Conservation (phyloP, 495 filamentous ascomycete genomes). For the Rusavskia elegans region DNA sequence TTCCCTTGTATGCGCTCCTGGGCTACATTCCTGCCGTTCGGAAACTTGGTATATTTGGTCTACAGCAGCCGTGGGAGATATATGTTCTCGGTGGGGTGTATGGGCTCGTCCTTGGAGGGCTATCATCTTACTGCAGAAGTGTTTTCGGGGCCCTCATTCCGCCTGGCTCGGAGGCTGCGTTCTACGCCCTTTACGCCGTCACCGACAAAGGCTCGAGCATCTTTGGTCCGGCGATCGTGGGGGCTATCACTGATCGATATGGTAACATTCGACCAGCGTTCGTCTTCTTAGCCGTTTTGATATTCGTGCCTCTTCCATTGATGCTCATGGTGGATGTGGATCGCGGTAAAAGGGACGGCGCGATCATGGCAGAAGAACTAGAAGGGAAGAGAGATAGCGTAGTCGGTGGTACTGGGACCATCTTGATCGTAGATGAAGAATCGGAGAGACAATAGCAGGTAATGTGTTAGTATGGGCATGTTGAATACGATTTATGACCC, state of each 20-base stretch:
- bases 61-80: constrained; percentile 95
- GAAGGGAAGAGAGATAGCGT: constrained; percentile 22
- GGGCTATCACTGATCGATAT: constrained; percentile 73
- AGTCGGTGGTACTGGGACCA: neutral
- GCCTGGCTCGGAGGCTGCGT: constrained; percentile 84
- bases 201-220: constrained; percentile 94
- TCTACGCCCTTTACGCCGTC: constrained; percentile 92
- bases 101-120: constrained; percentile 79
- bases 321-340: constrained; percentile 84
- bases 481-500: neutral
- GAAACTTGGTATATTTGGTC: constrained; percentile 57
- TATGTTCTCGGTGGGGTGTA: constrained; percentile 83
- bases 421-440: constrained; percentile 4
- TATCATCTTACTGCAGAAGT: constrained; percentile 87
- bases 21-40: constrained; percentile 76
- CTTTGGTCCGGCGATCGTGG: constrained; percentile 89
- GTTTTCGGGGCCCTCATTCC: constrained; percentile 87
- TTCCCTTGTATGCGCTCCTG: constrained; percentile 79
- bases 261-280: constrained; percentile 89
- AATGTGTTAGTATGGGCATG: neutral
- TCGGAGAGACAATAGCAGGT: neutral
- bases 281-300: constrained; percentile 72
- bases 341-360: constrained; percentile 64
- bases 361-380: constrained; percentile 50
- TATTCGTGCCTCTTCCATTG: constrained; percentile 67